Evolutionary conservation across 495 filamentous ascomycete species (phyloP), one percentile per base, ranked within the genome.

Genomic region (Chaetomidium leptoderma): DNA sequence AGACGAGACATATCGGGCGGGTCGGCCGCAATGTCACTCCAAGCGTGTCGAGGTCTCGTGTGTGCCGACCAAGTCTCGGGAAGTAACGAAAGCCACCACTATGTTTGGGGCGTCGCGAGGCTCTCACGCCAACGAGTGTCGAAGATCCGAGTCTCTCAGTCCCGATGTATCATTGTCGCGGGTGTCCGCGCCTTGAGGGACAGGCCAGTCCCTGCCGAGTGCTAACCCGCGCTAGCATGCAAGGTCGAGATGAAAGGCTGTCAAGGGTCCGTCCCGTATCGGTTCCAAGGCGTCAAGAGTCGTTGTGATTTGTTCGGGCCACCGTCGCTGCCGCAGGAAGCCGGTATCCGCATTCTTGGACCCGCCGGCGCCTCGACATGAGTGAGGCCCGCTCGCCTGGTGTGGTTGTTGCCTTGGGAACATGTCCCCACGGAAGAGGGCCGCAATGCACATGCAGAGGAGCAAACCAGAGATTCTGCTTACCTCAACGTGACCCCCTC

Each of bases 181-280:
- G 17, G 37, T 4, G 6, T 36, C 40, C 19, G 6, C 29, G 14
- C 6, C 19, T 13, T 14, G 2, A 44, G 36, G 8, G 7, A 11
- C 33, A 39, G 23, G 49, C 49, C 14, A 52, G 49, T 37, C 29
- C 32, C 52, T 54, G 29, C 2, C 27, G 9, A 13, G 32, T 33
- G 30, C 17, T 36, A 9, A 46, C 37, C 40, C 32, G 53, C 9
- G 16, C 17, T 6, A 9, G 21, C 21, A 36, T 45, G 42, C 53
- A 30, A 17, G 21, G 40, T 9, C 40, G 26, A 49, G 1, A 13
- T 19, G 23, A 26, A 14, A 37, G 39, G 57, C 52, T 48, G 51
- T 58, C 57, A 51, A 61, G 64, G 66, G 45, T 62, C 57, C 58
- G n/a, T n/a, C n/a, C n/a, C n/a, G n/a, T 63, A 64, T 62, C 60